Evolutionary conservation across 1,139 yeast species (phyloP).

Genomic region (Debaryomycetaceae sp.): DNA sequence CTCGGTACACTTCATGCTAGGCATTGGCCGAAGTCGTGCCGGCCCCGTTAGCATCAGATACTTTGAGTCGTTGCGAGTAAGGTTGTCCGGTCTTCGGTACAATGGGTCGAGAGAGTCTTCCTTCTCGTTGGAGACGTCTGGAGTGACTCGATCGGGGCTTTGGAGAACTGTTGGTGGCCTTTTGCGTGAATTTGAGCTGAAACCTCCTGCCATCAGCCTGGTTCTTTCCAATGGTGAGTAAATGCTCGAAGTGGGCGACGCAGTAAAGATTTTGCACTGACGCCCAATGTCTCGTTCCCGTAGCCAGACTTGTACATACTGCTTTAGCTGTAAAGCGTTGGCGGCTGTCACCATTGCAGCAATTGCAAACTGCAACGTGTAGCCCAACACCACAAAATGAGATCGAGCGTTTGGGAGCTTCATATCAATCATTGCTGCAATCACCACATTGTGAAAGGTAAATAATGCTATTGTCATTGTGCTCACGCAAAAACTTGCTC

Average conservation of each 20-base stretch:
- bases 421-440: constrained; percentile 7
- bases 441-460: constrained; percentile 6
- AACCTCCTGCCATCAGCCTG: background rate
- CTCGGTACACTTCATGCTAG: constrained; percentile 1
- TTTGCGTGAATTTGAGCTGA: background rate
- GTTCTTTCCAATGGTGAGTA: constrained; percentile 1
- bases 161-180: too few relatives aligned
- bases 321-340: background rate
- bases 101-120: constrained; percentile 5
- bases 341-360: background rate
- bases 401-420: constrained; percentile 8
- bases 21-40: background rate
- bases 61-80: background rate
- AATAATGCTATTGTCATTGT: background rate
- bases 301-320: background rate
- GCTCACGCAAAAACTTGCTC: too few relatives aligned
- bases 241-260: constrained; percentile 1
- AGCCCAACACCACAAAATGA: constrained; percentile 6
- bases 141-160: too few relatives aligned
- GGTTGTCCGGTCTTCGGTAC: constrained; percentile 1
- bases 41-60: constrained; percentile 1
- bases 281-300: constrained; percentile 3
- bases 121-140: too few relatives aligned
- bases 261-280: background rate
- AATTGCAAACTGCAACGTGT: constrained; percentile 3